Evolutionary conservation across 305 asterid species (phyloP).

Genomic region (Withania somnifera): DNA sequence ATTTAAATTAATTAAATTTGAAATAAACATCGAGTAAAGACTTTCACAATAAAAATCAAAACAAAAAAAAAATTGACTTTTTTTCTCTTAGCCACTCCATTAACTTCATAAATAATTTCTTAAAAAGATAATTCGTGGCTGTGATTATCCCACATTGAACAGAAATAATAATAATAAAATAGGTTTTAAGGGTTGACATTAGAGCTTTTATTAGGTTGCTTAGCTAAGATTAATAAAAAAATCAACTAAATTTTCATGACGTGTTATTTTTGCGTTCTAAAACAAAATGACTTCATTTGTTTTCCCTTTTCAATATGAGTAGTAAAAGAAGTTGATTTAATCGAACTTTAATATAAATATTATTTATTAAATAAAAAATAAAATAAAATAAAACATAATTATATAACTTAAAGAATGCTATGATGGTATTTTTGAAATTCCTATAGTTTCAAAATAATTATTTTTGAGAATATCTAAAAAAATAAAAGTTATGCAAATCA

Average conservation of each 20-base stretch:
- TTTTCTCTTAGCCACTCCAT: neutral
- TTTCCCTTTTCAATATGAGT: neutral
- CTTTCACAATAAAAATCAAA: neutral
- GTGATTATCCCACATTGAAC: neutral
- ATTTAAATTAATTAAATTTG: too few species aligned
- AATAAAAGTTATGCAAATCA: too few species aligned
- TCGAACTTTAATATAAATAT: too few species aligned
- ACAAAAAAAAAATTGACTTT: slow-evolving; percentile 16
- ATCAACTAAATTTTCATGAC: neutral
- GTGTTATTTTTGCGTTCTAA: neutral
- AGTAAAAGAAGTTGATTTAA: too few species aligned
- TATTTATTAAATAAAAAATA: too few species aligned
- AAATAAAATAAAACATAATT: too few species aligned
- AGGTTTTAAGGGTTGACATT: neutral
- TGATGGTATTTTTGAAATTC: too few species aligned
- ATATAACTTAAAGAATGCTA: too few species aligned
- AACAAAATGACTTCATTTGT: neutral
- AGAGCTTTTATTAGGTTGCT: neutral
- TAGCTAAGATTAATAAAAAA: neutral
- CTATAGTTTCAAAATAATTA: too few species aligned
- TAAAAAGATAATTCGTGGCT: slow-evolving; percentile 1
- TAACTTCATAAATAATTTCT: neutral
- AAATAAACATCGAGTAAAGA: too few species aligned
- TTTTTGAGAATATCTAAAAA: too few species aligned
- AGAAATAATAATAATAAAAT: neutral